Percentiles rank a stretch among this genome's conserved stretches.
Evolutionary conservation across 2,329 filamentous ascomycete genomes (phyloP).

Genomic region (Gaeumannomyces tritici): DNA sequence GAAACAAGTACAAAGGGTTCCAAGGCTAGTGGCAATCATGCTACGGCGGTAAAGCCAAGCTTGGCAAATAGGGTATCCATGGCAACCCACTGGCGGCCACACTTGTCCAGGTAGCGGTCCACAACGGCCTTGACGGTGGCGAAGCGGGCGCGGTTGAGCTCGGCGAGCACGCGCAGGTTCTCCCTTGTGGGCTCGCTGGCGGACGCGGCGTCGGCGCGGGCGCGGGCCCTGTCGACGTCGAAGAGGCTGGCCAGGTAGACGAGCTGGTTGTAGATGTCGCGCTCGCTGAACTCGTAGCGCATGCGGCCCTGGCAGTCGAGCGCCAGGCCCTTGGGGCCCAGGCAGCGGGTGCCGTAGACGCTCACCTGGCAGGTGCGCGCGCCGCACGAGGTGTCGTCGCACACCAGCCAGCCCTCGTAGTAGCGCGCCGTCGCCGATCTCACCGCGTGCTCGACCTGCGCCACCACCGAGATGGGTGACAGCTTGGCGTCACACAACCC

Average conservation of each 20-base stretch:
- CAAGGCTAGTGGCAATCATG: background rate
- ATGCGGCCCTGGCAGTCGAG: constrained; percentile 80
- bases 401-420: constrained; percentile 87
- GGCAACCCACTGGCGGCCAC: constrained; percentile 83
- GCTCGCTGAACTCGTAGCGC: constrained; percentile 80
- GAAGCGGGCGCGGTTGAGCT: constrained; percentile 76
- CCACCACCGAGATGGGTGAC: constrained; percentile 63
- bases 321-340: constrained; percentile 78
- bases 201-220: constrained; percentile 35
- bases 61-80: constrained; percentile 82
- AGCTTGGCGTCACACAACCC: constrained; percentile 57
- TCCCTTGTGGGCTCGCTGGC: constrained; percentile 29
- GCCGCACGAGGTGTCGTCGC: constrained; percentile 80
- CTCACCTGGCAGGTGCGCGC: constrained; percentile 84
- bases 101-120: constrained; percentile 78
- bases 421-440: constrained; percentile 71
- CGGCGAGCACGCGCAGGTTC: constrained; percentile 60
- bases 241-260: constrained; percentile 79
- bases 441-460: constrained; percentile 80
- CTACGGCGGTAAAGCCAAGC: constrained; percentile 37
- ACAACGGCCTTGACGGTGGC: constrained; percentile 66
- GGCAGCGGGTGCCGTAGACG: constrained; percentile 83
- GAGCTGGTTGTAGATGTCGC: constrained; percentile 89
- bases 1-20: background rate
- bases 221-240: constrained; percentile 75